Evolutionary conservation across 495 filamentous ascomycete species (phyloP).

Genomic region (Annulohypoxylon stygium): DNA sequence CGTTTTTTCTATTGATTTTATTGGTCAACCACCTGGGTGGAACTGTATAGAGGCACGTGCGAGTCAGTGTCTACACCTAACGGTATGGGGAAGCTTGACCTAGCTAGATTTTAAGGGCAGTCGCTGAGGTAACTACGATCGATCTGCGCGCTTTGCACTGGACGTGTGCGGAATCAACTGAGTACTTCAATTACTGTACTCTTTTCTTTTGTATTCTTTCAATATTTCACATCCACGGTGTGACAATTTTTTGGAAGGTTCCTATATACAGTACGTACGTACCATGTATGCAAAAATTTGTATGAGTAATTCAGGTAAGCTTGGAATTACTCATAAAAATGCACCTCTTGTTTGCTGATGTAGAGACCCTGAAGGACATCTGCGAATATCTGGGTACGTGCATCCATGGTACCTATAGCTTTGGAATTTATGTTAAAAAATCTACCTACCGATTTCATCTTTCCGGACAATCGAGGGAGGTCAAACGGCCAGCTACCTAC

Average conservation of each 20-base stretch:
- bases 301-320: neutral
- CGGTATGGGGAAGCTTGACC: constrained; percentile 27
- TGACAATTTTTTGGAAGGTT: neutral
- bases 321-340: neutral
- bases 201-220: neutral
- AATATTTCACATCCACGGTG: neutral
- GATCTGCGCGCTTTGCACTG: constrained; percentile 22
- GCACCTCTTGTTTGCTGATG: neutral
- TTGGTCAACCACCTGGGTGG: constrained; percentile 30
- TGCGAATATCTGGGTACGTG: neutral
- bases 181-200: neutral
- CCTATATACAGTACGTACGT: neutral
- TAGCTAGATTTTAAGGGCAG: neutral
- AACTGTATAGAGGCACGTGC: constrained; percentile 38
- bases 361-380: neutral
- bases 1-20: neutral
- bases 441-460: neutral
- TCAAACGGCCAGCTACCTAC: neutral
- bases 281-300: neutral
- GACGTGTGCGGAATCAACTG: constrained; percentile 11
- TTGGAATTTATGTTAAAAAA: constrained; percentile 5
- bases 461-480: neutral
- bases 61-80: constrained; percentile 35
- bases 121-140: constrained; percentile 22
- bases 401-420: neutral